phyloP scores from a whole-genome alignment of 495 filamentous ascomycete genomes.

The Aspergillus incahuasiensis region DNA sequence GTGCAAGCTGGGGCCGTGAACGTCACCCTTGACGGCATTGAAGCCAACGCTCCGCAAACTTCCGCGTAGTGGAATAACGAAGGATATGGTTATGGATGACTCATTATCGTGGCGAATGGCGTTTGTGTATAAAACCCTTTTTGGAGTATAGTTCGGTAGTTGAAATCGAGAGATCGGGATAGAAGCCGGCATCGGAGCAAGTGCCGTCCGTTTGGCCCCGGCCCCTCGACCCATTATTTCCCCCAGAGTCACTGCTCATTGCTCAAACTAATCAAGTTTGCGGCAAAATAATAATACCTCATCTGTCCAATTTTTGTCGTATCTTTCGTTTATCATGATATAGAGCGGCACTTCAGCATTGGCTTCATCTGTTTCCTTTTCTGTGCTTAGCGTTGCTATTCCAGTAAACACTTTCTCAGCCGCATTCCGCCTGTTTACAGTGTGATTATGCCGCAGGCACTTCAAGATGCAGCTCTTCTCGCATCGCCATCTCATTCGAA shows the following conservation, averaged over 20 bases:
- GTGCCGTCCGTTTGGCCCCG: too few species aligned
- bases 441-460: slow-evolving; percentile 28
- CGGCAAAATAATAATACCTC: background rate
- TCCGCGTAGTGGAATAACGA: background rate
- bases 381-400: background rate
- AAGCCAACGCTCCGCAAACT: slow-evolving; percentile 33
- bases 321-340: background rate
- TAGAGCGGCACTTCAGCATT: background rate
- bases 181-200: slow-evolving; percentile 15
- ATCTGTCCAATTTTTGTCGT: background rate
- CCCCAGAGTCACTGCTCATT: too few species aligned
- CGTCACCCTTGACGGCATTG: slow-evolving; percentile 72
- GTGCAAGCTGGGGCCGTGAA: slow-evolving; percentile 92
- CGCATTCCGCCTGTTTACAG: background rate
- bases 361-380: background rate
- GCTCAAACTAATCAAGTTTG: slow-evolving; percentile 10
- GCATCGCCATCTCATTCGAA: background rate
- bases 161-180: background rate
- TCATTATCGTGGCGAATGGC: slow-evolving; percentile 1
- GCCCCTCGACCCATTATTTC: slow-evolving; percentile 1
- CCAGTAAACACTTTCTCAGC: background rate
- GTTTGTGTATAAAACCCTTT: slow-evolving; percentile 5
- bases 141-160: slow-evolving; percentile 1
- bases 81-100: background rate
- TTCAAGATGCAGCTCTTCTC: slow-evolving; percentile 26